Conservation (phyloP, 1,139 yeast genomes). For the Pichia sp. region DNA sequence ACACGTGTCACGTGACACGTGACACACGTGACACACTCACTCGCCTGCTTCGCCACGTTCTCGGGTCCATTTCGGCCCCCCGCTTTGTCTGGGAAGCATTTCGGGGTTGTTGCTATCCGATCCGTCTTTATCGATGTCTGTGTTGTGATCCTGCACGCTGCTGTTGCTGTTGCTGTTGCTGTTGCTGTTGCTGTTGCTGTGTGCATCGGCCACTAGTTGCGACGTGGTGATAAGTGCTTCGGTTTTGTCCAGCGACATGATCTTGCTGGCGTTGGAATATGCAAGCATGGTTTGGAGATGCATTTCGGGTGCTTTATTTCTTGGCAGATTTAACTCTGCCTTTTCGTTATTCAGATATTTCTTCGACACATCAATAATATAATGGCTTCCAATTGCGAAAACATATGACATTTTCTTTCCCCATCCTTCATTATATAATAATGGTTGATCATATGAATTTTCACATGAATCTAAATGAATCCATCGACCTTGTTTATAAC, state of each 20-base stretch:
- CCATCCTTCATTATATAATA: slow-evolving; percentile 77
- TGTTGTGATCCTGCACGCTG: no score
- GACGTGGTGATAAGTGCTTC: slow-evolving; percentile 20
- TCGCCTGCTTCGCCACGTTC: no score
- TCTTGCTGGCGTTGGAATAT: slow-evolving; percentile 35
- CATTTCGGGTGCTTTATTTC: slow-evolving; percentile 40
- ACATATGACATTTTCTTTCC: slow-evolving; percentile 89
- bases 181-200: neutral
- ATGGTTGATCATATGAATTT: slow-evolving; percentile 75
- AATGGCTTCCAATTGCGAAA: slow-evolving; percentile 58
- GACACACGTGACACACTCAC: no score
- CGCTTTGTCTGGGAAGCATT: no score
- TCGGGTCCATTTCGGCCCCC: no score
- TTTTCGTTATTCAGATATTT: slow-evolving; percentile 52
- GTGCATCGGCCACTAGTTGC: slow-evolving; percentile 20
- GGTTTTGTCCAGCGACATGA: slow-evolving; percentile 28
- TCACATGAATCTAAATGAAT: slow-evolving; percentile 89
- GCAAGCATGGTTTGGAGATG: slow-evolving; percentile 37
- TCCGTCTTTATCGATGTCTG: no score
- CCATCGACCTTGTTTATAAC: slow-evolving; percentile 60
- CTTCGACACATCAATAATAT: slow-evolving; percentile 60
- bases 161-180: neutral
- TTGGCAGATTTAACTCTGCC: slow-evolving; percentile 44
- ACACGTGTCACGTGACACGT: no score
- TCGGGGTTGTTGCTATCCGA: no score